phyloP scores from a whole-genome alignment of 2,329 filamentous ascomycete species.

The Clarireedia paspali region DNA sequence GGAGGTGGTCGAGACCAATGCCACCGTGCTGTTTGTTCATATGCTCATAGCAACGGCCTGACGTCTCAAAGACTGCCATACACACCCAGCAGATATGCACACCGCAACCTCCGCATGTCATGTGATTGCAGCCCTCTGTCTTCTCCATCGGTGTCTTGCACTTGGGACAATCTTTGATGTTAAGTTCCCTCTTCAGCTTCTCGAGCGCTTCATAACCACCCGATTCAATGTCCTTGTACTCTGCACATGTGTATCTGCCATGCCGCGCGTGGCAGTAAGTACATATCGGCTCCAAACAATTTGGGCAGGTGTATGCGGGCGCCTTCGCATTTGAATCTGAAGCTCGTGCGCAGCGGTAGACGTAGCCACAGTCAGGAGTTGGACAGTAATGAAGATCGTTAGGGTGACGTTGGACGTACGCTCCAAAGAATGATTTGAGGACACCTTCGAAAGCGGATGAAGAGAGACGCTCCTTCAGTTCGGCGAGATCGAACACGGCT shows the following conservation, averaged over 20 bases:
- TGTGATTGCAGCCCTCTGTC: conserved; percentile 38
- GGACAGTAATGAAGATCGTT: conserved; percentile 6
- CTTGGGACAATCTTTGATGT: conserved; percentile 34
- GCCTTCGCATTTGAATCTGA: background rate
- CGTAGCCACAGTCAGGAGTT: conserved; percentile 4
- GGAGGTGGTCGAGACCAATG: background rate
- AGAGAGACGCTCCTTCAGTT: conserved; percentile 10
- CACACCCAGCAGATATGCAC: conserved; percentile 43
- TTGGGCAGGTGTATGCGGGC: conserved; percentile 5
- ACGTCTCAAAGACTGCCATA: conserved; percentile 29
- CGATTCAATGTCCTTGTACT: conserved; percentile 12
- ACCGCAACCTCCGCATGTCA: conserved; percentile 34
- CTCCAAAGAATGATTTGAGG: conserved; percentile 8
- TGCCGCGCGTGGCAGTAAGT: conserved; percentile 13
- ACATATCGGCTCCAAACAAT: conserved; percentile 13
- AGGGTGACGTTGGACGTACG: conserved; percentile 10
- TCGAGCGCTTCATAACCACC: conserved; percentile 7
- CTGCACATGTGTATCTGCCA: conserved; percentile 13
- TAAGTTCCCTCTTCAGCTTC: conserved; percentile 29
- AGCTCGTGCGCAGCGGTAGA: background rate
- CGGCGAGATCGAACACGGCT: conserved; percentile 6
- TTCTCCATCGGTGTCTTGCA: conserved; percentile 25
- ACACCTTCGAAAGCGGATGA: conserved; percentile 10
- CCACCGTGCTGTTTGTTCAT: conserved; percentile 15
- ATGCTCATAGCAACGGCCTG: conserved; percentile 19